Conservation (phyloP, 306 rosid species). For the Hippophae tibetana region DNA sequence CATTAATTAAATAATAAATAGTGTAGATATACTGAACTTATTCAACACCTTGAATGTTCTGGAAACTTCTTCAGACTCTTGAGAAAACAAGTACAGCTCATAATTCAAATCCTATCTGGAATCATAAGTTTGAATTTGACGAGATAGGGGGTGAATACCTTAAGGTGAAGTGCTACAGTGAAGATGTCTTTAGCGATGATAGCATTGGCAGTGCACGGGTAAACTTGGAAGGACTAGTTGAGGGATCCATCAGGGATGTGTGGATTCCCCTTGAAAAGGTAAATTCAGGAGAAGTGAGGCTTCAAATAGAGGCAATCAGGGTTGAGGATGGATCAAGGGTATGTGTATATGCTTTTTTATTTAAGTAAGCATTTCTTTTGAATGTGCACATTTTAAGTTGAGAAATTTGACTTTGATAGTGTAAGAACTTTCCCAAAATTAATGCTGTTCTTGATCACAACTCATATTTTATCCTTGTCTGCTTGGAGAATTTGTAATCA, state of each 20-base stretch:
- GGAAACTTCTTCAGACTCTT: conserved; percentile 38
- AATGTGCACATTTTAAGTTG: too few species aligned
- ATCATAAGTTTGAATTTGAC: conserved; percentile 69
- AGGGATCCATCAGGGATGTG: conserved; percentile 59
- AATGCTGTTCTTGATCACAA: background rate
- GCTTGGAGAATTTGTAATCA: background rate
- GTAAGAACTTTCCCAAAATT: background rate
- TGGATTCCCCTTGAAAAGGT: conserved; percentile 94
- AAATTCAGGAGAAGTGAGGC: conserved; percentile 84
- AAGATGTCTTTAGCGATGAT: conserved; percentile 73
- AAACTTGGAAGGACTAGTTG: conserved; percentile 82
- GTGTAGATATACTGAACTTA: background rate
- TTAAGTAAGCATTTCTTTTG: background rate
- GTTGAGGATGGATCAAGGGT: conserved; percentile 75
- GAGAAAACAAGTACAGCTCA: conserved; percentile 54
- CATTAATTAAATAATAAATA: conserved; percentile 10
- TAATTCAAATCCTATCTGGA: conserved; percentile 56
- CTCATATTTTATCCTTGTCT: background rate
- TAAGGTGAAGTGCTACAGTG: conserved; percentile 57
- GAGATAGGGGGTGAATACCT: conserved; percentile 80
- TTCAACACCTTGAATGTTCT: conserved; percentile 12
- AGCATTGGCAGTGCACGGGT: conserved; percentile 82
- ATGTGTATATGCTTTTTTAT: conserved; percentile 20
- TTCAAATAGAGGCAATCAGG: conserved; percentile 67
- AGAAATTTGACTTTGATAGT: too few species aligned